Evolutionary conservation across 306 rosid species (phyloP).

Genomic region (Carpinus viminea): DNA sequence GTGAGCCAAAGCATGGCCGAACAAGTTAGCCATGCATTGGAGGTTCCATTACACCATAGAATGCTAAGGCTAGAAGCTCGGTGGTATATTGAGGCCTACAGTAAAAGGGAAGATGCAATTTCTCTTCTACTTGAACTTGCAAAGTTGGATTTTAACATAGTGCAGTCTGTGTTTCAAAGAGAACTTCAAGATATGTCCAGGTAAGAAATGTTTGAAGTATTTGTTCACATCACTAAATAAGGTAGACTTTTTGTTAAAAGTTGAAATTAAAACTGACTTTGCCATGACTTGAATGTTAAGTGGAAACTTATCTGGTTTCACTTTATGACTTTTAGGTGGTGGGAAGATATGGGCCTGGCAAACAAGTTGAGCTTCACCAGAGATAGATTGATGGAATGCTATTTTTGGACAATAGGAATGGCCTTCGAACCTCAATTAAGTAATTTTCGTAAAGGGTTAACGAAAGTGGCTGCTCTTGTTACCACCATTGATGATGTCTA

Average conservation of each 20-base stretch:
- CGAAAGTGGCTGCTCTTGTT: constrained; percentile 45
- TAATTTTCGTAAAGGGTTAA: constrained; percentile 37
- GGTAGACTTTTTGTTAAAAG: too few relatives aligned
- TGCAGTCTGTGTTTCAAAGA: constrained; percentile 41
- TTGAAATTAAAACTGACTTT: not conserved
- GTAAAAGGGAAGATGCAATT: constrained; percentile 29
- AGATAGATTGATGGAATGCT: constrained; percentile 58
- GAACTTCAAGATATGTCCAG: constrained; percentile 51
- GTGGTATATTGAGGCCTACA: constrained; percentile 50
- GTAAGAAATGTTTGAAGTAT: constrained; percentile 13
- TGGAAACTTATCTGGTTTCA: not conserved
- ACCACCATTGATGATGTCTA: constrained; percentile 55
- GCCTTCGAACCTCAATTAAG: constrained; percentile 39
- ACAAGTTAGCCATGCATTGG: constrained; percentile 46
- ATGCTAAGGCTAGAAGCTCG: constrained; percentile 47
- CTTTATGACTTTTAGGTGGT: constrained; percentile 39
- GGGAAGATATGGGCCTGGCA: constrained; percentile 46
- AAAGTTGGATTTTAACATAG: constrained; percentile 45
- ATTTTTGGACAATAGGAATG: constrained; percentile 55
- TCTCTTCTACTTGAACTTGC: constrained; percentile 43
- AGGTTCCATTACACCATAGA: constrained; percentile 49
- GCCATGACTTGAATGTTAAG: not conserved
- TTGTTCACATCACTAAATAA: too few relatives aligned
- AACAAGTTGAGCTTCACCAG: constrained; percentile 46
- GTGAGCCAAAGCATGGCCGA: not conserved